These are phyloP conservation scores for Gaultheria prostrata DNA, from an alignment of 148 eudicot species.

Conservation along the genomic window DNA sequence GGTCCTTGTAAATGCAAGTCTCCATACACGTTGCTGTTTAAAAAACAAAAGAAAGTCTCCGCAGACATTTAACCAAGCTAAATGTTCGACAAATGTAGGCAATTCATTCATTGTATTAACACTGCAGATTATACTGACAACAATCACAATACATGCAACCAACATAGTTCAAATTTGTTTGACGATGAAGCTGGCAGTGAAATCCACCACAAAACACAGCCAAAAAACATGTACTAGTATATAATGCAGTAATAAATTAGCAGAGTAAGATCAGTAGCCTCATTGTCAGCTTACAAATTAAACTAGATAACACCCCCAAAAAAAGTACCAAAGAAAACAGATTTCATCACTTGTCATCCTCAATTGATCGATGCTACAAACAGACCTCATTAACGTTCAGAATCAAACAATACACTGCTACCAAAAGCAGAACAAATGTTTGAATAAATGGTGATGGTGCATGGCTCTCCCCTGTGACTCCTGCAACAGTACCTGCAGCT, in stretches of 20 bases:
- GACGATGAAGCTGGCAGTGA: not conserved
- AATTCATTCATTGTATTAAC: not conserved
- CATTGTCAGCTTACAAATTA: not conserved
- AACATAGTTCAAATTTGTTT: not conserved
- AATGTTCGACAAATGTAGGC: not conserved
- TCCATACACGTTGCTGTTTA: no score
- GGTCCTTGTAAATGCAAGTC: not conserved
- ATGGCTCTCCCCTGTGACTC: constrained; percentile 20
- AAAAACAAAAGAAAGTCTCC: not conserved
- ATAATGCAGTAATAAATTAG: not conserved
- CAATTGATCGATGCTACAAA: constrained; percentile 2
- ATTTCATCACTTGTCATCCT: not conserved
- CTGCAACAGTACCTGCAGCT: constrained; percentile 36
- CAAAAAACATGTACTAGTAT: not conserved
- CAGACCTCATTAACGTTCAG: not conserved
- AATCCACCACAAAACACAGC: not conserved
- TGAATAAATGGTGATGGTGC: constrained; percentile 16
- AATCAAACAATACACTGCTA: not conserved
- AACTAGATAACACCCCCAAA: not conserved
- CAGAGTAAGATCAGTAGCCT: not conserved
- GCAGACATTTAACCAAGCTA: not conserved
- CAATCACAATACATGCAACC: not conserved
- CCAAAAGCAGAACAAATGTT: constrained; percentile 17
- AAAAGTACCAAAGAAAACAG: not conserved
- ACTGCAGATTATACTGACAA: not conserved